Percentiles rank a stretch among this genome's conserved stretches.
These are phyloP conservation scores for Infundibulicybe gibba DNA, from an alignment of 768 basidiomycete genomes.

Conservation along the genomic window DNA sequence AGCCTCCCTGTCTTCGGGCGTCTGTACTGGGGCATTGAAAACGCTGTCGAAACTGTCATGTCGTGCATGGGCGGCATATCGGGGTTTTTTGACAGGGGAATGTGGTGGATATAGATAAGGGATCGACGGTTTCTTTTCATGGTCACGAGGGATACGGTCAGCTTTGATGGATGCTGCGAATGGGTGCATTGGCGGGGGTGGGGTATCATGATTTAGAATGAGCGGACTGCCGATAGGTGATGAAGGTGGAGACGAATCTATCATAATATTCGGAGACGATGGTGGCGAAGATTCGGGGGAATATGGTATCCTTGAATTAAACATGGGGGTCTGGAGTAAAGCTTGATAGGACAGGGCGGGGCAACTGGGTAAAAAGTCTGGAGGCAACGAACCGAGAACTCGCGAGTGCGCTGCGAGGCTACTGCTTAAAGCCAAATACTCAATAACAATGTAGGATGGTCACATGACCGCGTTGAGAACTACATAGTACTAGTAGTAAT, in stretches of 20 bases:
- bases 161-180: conserved; percentile 59
- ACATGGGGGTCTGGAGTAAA: conserved; percentile 8
- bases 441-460: too few relatives aligned
- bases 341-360: too few relatives aligned
- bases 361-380: too few relatives aligned
- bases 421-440: too few relatives aligned
- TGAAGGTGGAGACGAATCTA: conserved; percentile 27
- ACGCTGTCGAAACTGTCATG: conserved; percentile 1
- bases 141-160: conserved; percentile 34
- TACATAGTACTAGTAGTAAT: too few relatives aligned
- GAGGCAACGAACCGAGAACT: too few relatives aligned
- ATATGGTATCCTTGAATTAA: conserved; percentile 3
- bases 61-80: not conserved
- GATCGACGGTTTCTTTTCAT: conserved; percentile 32
- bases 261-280: conserved; percentile 36
- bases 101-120: conserved; percentile 11
- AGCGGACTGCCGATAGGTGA: conserved; percentile 20
- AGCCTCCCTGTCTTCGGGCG: conserved; percentile 25
- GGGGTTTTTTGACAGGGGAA: conserved; percentile 4
- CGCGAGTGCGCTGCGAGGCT: too few relatives aligned
- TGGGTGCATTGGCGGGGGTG: conserved; percentile 33
- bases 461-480: too few relatives aligned
- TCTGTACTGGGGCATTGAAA: conserved; percentile 5
- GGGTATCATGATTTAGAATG: conserved; percentile 9
- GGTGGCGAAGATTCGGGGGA: conserved; percentile 42